These are phyloP conservation scores for Amanita rimosa DNA, from an alignment of 768 basidiomycete species.

Conservation along the genomic window DNA sequence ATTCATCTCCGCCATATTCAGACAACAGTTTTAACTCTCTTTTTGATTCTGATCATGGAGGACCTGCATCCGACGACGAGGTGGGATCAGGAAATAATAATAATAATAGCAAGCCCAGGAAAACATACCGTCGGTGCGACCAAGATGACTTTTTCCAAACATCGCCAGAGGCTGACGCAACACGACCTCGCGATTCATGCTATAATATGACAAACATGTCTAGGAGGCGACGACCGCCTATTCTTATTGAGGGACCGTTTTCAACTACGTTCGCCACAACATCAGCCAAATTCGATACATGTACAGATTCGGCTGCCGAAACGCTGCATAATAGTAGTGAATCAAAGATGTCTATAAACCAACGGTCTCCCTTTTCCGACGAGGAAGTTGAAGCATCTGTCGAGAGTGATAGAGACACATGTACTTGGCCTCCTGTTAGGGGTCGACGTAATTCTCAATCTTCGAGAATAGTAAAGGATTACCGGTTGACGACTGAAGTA, in stretches of 20 bases:
- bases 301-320: constrained; percentile 6
- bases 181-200: background rate
- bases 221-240: constrained; percentile 8
- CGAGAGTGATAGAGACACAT: background rate
- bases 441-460: background rate
- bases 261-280: constrained; percentile 14
- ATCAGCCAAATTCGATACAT: constrained; percentile 3
- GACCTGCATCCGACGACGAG: constrained; percentile 1
- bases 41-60: constrained; percentile 3
- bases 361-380: background rate
- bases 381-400: background rate
- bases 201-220: background rate
- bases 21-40: constrained; percentile 4
- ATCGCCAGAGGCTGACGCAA: background rate
- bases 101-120: background rate
- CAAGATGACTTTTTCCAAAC: constrained; percentile 3
- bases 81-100: background rate
- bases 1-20: background rate
- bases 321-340: background rate
- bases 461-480: background rate
- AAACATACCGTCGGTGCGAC: background rate
- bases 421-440: constrained; percentile 17
- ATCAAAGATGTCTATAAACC: background rate
- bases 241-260: constrained; percentile 19
- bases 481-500: background rate